These are phyloP conservation scores for Chrysosporium keratinophilum DNA, from an alignment of 2,329 filamentous ascomycete species.

Conservation along the genomic window DNA sequence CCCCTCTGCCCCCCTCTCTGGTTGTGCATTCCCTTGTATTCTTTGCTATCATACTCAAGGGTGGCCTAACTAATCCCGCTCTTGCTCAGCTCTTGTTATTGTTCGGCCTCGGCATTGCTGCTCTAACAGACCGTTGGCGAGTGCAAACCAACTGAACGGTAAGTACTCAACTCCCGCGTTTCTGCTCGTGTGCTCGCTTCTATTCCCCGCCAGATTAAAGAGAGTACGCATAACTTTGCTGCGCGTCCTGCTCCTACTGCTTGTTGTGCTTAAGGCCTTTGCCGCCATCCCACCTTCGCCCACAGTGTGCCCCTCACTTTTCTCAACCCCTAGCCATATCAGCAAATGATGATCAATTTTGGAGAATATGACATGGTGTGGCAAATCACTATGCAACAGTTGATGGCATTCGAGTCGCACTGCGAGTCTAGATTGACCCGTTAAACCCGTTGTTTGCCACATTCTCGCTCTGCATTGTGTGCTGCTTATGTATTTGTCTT, in stretches of 20 bases:
- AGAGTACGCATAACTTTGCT: not conserved
- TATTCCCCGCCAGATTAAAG: not conserved
- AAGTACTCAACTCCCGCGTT: not conserved
- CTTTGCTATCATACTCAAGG: not conserved
- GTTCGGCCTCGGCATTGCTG: not conserved
- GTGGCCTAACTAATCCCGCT: not conserved
- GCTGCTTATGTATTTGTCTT: not conserved
- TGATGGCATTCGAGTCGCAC: not conserved
- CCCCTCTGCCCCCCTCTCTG: constrained; percentile 1
- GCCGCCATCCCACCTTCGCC: not conserved
- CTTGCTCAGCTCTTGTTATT: not conserved
- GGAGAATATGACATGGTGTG: not conserved
- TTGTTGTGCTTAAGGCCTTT: not conserved
- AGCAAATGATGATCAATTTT: not conserved
- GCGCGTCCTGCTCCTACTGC: not conserved
- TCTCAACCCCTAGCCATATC: not conserved
- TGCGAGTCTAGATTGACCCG: not conserved
- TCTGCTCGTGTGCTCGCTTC: not conserved
- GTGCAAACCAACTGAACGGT: not conserved
- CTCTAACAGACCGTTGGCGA: not conserved
- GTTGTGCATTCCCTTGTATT: not conserved
- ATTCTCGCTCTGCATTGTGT: not conserved
- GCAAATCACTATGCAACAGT: not conserved
- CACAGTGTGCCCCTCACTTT: not conserved
- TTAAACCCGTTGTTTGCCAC: not conserved